Evolutionary conservation across 371 early-diverging fungal genomes (phyloP).

Genomic region (Nematocida ausubeli): DNA sequence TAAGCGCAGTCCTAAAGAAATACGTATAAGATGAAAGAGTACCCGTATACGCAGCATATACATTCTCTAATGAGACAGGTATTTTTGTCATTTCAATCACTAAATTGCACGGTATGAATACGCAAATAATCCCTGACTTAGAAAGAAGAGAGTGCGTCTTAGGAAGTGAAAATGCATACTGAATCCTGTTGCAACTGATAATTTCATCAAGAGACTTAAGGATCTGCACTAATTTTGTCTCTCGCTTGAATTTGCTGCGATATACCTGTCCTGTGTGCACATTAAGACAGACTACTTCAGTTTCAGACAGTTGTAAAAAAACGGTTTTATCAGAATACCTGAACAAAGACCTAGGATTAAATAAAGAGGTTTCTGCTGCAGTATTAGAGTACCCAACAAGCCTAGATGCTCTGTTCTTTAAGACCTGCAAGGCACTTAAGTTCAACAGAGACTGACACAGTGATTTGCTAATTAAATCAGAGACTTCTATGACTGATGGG

Average conservation of each 20-base stretch:
- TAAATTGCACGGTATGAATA: conserved; percentile 69
- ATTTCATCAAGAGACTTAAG: conserved; percentile 72
- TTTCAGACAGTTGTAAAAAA: background rate
- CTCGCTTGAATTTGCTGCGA: background rate
- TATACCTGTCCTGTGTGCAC: conserved; percentile 3
- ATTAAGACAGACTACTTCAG: background rate
- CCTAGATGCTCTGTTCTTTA: background rate
- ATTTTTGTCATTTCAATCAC: background rate
- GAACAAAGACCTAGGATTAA: conserved; percentile 20
- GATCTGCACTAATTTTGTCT: background rate
- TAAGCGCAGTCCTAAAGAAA: conserved; percentile 87
- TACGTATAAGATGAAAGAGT: conserved; percentile 84
- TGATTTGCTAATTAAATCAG: background rate
- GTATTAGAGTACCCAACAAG: background rate
- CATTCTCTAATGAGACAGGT: background rate
- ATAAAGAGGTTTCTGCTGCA: background rate
- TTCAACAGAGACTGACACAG: background rate
- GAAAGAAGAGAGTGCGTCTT: conserved; percentile 72
- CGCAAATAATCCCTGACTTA: conserved; percentile 67
- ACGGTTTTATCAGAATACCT: background rate
- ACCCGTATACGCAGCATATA: conserved; percentile 87
- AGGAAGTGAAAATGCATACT: conserved; percentile 85
- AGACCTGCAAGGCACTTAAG: background rate
- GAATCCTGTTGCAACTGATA: conserved; percentile 89
- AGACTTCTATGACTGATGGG: background rate